These are phyloP conservation scores for Pseudogymnoascus sp. DNA, from an alignment of 2,329 filamentous ascomycete species.

Conservation along the genomic window DNA sequence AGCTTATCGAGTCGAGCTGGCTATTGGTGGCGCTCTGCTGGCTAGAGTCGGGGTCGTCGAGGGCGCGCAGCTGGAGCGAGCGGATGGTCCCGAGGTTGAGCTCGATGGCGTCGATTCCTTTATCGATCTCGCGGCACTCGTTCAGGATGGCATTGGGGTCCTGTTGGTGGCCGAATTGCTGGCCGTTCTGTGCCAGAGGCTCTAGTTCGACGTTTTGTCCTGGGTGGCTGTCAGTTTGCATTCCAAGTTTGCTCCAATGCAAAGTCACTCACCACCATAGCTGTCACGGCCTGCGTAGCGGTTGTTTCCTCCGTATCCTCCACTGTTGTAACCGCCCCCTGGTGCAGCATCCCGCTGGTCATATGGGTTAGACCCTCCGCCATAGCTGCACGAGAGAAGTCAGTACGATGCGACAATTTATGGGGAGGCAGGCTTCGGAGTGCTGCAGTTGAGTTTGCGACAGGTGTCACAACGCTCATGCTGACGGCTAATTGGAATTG, in stretches of 20 bases:
- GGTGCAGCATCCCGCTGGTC: constrained; percentile 42
- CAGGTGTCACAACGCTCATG: not conserved
- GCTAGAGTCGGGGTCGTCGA: constrained; percentile 67
- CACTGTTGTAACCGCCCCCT: constrained; percentile 32
- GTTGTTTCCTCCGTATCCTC: constrained; percentile 21
- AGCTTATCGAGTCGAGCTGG: constrained; percentile 64
- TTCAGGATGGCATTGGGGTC: constrained; percentile 75
- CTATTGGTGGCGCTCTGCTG: constrained; percentile 56
- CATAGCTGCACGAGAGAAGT: constrained; percentile 38
- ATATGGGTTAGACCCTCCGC: constrained; percentile 48
- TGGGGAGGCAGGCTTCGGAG: not conserved
- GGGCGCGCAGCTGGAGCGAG: constrained; percentile 52
- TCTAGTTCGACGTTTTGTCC: constrained; percentile 58
- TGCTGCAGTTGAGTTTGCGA: constrained; percentile 9
- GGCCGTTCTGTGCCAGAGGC: constrained; percentile 46
- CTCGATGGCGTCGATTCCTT: constrained; percentile 67
- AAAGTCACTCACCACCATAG: constrained; percentile 30
- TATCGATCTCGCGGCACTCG: constrained; percentile 73
- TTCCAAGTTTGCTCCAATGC: constrained; percentile 8
- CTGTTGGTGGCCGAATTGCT: constrained; percentile 37
- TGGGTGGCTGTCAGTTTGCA: constrained; percentile 13
- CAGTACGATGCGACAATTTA: constrained; percentile 26
- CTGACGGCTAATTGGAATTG: constrained; percentile 8
- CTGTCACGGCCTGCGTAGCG: constrained; percentile 31
- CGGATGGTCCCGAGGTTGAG: constrained; percentile 63